These are phyloP conservation scores for Fraxinus latifolia DNA, from an alignment of 305 asterid species.

Conservation along the genomic window DNA sequence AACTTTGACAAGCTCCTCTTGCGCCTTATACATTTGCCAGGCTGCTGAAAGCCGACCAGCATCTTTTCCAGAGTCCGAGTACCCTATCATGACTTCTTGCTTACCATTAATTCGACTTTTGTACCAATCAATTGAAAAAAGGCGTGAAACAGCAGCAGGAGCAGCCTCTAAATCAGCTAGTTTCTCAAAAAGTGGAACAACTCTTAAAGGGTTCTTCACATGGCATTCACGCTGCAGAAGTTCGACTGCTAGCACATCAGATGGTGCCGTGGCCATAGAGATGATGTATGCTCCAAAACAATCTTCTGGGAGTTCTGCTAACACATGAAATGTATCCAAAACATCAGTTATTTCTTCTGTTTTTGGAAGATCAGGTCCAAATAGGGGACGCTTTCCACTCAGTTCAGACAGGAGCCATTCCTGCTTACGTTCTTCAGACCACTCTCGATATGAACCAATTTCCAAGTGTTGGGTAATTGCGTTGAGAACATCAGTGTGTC, in stretches of 20 bases:
- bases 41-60: slow-evolving; percentile 81
- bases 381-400: slow-evolving; percentile 67
- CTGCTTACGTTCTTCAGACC: slow-evolving; percentile 62
- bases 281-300: slow-evolving; percentile 81
- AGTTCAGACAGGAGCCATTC: slow-evolving; percentile 82
- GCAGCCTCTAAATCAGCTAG: slow-evolving; percentile 71
- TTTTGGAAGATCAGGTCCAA: slow-evolving; percentile 72
- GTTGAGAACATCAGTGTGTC: slow-evolving; percentile 74
- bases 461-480: slow-evolving; percentile 64
- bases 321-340: slow-evolving; percentile 55
- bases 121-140: slow-evolving; percentile 81
- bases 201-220: slow-evolving; percentile 57
- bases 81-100: slow-evolving; percentile 89
- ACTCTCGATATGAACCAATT: slow-evolving; percentile 65
- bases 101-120: slow-evolving; percentile 53
- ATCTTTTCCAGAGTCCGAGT: slow-evolving; percentile 84
- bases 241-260: slow-evolving; percentile 81
- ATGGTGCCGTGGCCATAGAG: slow-evolving; percentile 80
- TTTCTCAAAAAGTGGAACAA: slow-evolving; percentile 79
- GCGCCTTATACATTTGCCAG: slow-evolving; percentile 81
- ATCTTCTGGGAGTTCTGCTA: slow-evolving; percentile 73
- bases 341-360: slow-evolving; percentile 75
- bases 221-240: slow-evolving; percentile 80
- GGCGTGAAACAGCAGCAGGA: slow-evolving; percentile 72
- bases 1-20: slow-evolving; percentile 72